Conservation (phyloP, 2,329 filamentous ascomycete genomes). For the Nemania abortiva region DNA sequence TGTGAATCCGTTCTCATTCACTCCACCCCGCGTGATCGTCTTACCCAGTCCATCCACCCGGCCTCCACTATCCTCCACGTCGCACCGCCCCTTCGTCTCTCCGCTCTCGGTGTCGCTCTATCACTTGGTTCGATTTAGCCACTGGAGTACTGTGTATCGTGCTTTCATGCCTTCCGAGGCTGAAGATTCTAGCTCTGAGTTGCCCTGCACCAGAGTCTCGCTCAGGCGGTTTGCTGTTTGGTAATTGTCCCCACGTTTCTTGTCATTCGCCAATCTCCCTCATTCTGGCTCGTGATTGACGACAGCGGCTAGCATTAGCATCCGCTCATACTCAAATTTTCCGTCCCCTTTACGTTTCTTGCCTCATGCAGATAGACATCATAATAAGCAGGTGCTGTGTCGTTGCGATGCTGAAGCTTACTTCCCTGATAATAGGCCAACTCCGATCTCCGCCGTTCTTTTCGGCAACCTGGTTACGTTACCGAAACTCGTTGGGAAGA, state of each 20-base stretch:
- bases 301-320: neutral
- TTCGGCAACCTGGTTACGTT: neutral
- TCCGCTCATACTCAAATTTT: neutral
- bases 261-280: neutral
- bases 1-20: neutral
- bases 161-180: neutral
- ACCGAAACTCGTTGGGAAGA: neutral
- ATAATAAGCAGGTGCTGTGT: neutral
- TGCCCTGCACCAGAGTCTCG: conserved; percentile 6
- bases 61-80: conserved; percentile 11
- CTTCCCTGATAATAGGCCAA: conserved; percentile 1
- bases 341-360: neutral
- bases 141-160: conserved; percentile 9
- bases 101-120: conserved; percentile 34
- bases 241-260: conserved; percentile 19
- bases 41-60: neutral
- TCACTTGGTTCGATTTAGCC: conserved; percentile 7
- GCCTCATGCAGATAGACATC: neutral
- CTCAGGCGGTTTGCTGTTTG: neutral
- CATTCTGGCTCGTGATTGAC: neutral
- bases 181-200: neutral
- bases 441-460: neutral
- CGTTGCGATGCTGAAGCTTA: conserved; percentile 16
- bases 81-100: conserved; percentile 28
- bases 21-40: conserved; percentile 1